Percentiles rank a stretch among this genome's conserved stretches.
phyloP scores from a whole-genome alignment of 1,139 yeast genomes.

The Suhomyces kunorum region DNA sequence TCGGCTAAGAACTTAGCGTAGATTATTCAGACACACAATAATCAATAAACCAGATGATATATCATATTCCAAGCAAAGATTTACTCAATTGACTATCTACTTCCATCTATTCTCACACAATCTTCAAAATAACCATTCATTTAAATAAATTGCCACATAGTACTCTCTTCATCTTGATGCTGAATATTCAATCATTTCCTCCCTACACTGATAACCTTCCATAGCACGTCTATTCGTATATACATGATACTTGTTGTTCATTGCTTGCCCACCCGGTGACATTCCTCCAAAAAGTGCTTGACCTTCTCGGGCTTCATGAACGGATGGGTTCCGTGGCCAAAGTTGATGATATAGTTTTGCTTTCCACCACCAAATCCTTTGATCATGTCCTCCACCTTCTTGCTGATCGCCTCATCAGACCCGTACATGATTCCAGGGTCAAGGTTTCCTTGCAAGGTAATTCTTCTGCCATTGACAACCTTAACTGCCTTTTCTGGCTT shows the following conservation, averaged over 20 bases:
- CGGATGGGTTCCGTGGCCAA: constrained; percentile 98
- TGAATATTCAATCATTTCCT: no score
- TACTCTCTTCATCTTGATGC: no score
- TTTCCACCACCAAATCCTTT: constrained; percentile 90
- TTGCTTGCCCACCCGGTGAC: constrained; percentile 72
- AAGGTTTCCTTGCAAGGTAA: constrained; percentile 88
- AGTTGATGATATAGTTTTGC: constrained; percentile 84
- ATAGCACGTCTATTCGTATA: constrained; percentile 1
- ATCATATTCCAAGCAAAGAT: no score
- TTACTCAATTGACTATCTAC: no score
- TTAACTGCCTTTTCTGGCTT: constrained; percentile 84
- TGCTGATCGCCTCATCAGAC: constrained; percentile 72
- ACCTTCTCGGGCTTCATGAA: constrained; percentile 92
- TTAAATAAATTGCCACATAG: no score
- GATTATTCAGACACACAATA: no score
- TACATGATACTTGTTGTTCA: constrained; percentile 13
- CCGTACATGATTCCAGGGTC: constrained; percentile 97
- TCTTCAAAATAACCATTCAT: no score
- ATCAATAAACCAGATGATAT: no score
- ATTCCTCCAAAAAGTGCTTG: constrained; percentile 79
- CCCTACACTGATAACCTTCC: background rate
- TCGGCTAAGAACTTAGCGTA: no score
- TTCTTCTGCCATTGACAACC: constrained; percentile 71
- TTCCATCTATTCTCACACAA: no score
- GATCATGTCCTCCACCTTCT: constrained; percentile 85